These are phyloP conservation scores for Choiromyces venosus DNA, from an alignment of 495 filamentous ascomycete species.

Conservation along the genomic window DNA sequence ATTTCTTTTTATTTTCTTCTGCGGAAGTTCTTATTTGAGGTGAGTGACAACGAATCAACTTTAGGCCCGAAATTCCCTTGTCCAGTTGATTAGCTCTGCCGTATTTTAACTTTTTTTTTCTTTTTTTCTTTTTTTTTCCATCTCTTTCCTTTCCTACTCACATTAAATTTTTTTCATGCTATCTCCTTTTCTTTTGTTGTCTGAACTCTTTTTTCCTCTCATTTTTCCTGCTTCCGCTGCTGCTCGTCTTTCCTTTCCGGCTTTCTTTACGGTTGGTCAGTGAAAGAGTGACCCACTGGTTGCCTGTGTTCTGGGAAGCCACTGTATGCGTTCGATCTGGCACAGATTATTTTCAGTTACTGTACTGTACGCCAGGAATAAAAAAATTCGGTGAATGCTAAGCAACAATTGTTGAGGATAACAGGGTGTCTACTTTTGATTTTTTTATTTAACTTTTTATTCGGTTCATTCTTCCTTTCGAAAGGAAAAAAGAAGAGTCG, in stretches of 20 bases:
- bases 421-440: slow-evolving; percentile 7
- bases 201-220: background rate
- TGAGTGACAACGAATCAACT: slow-evolving; percentile 42
- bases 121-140: slow-evolving; percentile 8
- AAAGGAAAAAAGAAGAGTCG: background rate
- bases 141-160: background rate
- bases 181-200: background rate
- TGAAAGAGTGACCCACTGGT: slow-evolving; percentile 5
- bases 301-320: slow-evolving; percentile 3
- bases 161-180: slow-evolving; percentile 4
- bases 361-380: slow-evolving; percentile 10
- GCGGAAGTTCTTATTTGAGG: slow-evolving; percentile 21
- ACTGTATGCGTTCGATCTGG: slow-evolving; percentile 22
- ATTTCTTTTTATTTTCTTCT: slow-evolving; percentile 19
- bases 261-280: background rate
- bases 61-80: slow-evolving; percentile 32
- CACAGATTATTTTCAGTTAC: slow-evolving; percentile 20
- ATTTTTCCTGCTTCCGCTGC: background rate
- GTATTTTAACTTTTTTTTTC: slow-evolving; percentile 30
- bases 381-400: slow-evolving; percentile 18
- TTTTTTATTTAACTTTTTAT: background rate
- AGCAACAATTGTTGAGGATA: slow-evolving; percentile 18
- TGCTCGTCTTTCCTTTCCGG: background rate
- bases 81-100: slow-evolving; percentile 36
- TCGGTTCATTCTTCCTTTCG: background rate